A percentile compares a stretch with the other conserved stretches of the same genome.
These are phyloP conservation scores for Juncus effusus DNA, from an alignment of 176 grass and related monocot species.

Conservation along the genomic window DNA sequence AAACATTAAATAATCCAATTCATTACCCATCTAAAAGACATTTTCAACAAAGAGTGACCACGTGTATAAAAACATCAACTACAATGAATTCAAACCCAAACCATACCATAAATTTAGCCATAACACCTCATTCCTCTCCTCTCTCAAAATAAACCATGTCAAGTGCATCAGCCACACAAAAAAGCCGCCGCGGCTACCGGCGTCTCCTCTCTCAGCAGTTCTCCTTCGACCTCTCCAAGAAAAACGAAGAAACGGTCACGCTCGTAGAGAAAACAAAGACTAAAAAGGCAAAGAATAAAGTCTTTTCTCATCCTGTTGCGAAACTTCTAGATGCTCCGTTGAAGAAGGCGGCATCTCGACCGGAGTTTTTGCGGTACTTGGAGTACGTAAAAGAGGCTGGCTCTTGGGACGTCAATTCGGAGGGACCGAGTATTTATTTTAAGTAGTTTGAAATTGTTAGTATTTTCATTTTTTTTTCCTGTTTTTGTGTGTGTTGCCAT, in stretches of 20 bases:
- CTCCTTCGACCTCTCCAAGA: conserved; percentile 27
- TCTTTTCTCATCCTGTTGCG: conserved; percentile 26
- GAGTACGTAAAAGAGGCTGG: conserved; percentile 43
- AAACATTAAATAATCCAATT: not conserved
- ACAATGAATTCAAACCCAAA: not conserved
- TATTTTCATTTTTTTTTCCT: no score
- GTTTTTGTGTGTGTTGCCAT: not conserved
- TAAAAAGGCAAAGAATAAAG: conserved; percentile 12
- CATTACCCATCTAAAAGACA: not conserved
- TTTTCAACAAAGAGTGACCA: not conserved
- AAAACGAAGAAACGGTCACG: conserved; percentile 1
- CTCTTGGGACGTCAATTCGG: conserved; percentile 26
- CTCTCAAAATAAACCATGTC: conserved; percentile 11
- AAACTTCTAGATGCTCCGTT: conserved; percentile 24
- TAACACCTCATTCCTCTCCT: not conserved
- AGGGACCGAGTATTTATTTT: conserved; percentile 35
- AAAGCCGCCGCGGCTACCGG: conserved; percentile 25
- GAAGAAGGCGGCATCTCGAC: conserved; percentile 23
- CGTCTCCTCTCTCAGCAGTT: conserved; percentile 32
- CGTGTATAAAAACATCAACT: not conserved
- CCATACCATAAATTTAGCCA: not conserved
- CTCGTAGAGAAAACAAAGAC: conserved; percentile 2
- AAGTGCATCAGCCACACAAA: not conserved
- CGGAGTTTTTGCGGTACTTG: conserved; percentile 50
- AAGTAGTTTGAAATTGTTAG: conserved; percentile 19